phyloP scores from a whole-genome alignment of 2,329 filamentous ascomycete genomes.

The Aspergillus caelatus region DNA sequence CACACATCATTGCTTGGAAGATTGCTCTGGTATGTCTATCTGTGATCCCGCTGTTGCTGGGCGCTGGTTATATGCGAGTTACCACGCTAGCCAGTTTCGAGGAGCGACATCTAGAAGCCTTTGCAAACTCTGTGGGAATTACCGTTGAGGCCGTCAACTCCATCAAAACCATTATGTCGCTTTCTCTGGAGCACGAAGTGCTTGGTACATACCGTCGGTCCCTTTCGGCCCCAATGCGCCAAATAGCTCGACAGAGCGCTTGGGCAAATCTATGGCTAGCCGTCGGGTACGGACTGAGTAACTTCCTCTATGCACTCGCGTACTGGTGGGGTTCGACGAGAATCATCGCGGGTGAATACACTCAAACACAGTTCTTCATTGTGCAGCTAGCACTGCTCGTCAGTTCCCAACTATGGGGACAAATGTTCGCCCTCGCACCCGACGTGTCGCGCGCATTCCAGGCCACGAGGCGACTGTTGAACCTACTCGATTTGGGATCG shows the following conservation, averaged over 20 bases:
- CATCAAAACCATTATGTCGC: slow-evolving; percentile 56
- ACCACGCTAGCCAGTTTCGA: slow-evolving; percentile 62
- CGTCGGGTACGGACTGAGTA: slow-evolving; percentile 53
- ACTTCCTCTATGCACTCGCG: slow-evolving; percentile 72
- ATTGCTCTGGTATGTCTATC: slow-evolving; percentile 74
- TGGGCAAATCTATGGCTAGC: slow-evolving; percentile 49
- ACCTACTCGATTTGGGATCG: slow-evolving; percentile 43
- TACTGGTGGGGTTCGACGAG: slow-evolving; percentile 80
- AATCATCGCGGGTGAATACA: slow-evolving; percentile 67
- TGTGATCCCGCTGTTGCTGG: slow-evolving; percentile 68
- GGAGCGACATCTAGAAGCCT: slow-evolving; percentile 55
- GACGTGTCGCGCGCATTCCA: slow-evolving; percentile 67
- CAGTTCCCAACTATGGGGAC: slow-evolving; percentile 71
- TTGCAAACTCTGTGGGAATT: slow-evolving; percentile 54
- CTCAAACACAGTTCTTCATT: slow-evolving; percentile 71
- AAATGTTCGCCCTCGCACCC: slow-evolving; percentile 73
- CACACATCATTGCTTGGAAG: slow-evolving; percentile 74
- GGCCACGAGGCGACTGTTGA: slow-evolving; percentile 62
- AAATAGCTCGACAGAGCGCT: slow-evolving; percentile 45
- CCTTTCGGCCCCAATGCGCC: slow-evolving; percentile 48
- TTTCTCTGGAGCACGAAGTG: slow-evolving; percentile 56
- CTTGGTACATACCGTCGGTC: slow-evolving; percentile 50
- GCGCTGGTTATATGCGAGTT: slow-evolving; percentile 70
- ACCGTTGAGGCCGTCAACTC: slow-evolving; percentile 56
- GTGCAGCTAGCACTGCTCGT: slow-evolving; percentile 72